Base-by-base conservation (phyloP, 2,329 filamentous ascomycete species). In the Botrytis sinoallii region DNA sequence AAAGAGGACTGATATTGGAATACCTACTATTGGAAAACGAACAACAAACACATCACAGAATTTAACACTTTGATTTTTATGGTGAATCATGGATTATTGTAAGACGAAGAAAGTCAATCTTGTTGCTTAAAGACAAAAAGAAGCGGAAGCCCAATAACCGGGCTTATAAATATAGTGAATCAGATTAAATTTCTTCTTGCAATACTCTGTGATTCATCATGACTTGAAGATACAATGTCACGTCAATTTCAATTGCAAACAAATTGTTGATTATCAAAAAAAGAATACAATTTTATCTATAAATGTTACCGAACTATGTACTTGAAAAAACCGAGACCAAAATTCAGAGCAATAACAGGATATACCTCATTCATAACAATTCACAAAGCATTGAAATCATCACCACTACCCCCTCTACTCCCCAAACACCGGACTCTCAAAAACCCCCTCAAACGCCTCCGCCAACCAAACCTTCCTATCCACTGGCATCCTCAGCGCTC, bases 1-100 rank as follows among this genome's bases (percentile, higher is more conserved):
- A 4, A 1, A 5, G 12, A n/a, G n/a, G 4, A n/a, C 5, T 14
- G 1, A 0, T 16, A 55, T n/a, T n/a, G 9, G 16, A 14, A 14
- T 3, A 55, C n/a, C n/a, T n/a, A n/a, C 12, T 52, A n/a, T 52
- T 52, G 16, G 42, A 44, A 44, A 44, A 44, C 4, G 16, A 18
- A 18, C 16, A 38, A 9, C 35, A 44, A 44, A 18, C 16, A 44
- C 16, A 44, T 44, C 42, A 16, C 7, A 44, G 42, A 44, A 18
- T 4, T 18, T 5, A 44, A 18, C 5, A 44, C 42, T 44, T 29
- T 9, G 6, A 29, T 57, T 57, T n/a, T n/a, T n/a, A n/a, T n/a
- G n/a, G n/a, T n/a, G n/a, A n/a, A n/a, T n/a, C n/a, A n/a, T n/a
- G n/a, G n/a, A n/a, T n/a, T n/a, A n/a, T n/a, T n/a, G n/a, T n/a